Conservation (phyloP, 768 basidiomycete genomes). For the Boletus insuetus region DNA sequence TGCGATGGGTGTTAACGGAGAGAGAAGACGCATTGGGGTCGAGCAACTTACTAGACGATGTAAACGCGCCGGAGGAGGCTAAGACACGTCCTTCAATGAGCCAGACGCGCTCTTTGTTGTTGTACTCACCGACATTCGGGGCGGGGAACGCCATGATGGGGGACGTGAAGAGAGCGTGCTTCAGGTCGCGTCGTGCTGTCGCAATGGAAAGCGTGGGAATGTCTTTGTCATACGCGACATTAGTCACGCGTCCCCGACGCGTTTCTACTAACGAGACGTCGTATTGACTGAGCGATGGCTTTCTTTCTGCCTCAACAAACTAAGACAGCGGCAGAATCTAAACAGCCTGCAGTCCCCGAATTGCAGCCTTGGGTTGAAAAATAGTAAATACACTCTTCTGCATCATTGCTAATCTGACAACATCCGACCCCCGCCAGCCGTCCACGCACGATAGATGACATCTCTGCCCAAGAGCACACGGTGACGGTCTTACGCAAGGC, state of each 20-base stretch:
- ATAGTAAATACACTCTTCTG: slow-evolving; percentile 61
- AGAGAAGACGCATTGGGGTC: neutral
- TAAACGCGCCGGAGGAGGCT: slow-evolving; percentile 14
- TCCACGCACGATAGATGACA: slow-evolving; percentile 96
- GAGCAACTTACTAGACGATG: slow-evolving; percentile 16
- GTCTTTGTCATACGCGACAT: slow-evolving; percentile 34
- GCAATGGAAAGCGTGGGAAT: slow-evolving; percentile 29
- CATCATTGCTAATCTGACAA: neutral
- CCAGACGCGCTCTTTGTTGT: neutral
- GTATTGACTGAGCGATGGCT: slow-evolving; percentile 41
- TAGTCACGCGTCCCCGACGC: slow-evolving; percentile 51
- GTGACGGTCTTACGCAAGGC: slow-evolving; percentile 90
- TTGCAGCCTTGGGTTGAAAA: slow-evolving; percentile 98
- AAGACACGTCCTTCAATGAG: neutral
- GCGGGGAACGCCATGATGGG: slow-evolving; percentile 21
- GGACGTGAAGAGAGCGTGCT: slow-evolving; percentile 8
- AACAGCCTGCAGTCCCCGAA: slow-evolving; percentile 51
- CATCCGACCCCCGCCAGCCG: slow-evolving; percentile 50
- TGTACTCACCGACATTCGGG: slow-evolving; percentile 16
- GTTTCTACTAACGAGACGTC: slow-evolving; percentile 4
- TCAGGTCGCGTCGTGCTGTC: slow-evolving; percentile 23
- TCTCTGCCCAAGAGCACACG: slow-evolving; percentile 96
- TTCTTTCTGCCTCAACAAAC: slow-evolving; percentile 58
- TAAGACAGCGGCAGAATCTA: slow-evolving; percentile 38
- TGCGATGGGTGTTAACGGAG: slow-evolving; percentile 16